phyloP scores from a whole-genome alignment of 1,284 basidiomycete species.

The Heterobasidion occidentale region DNA sequence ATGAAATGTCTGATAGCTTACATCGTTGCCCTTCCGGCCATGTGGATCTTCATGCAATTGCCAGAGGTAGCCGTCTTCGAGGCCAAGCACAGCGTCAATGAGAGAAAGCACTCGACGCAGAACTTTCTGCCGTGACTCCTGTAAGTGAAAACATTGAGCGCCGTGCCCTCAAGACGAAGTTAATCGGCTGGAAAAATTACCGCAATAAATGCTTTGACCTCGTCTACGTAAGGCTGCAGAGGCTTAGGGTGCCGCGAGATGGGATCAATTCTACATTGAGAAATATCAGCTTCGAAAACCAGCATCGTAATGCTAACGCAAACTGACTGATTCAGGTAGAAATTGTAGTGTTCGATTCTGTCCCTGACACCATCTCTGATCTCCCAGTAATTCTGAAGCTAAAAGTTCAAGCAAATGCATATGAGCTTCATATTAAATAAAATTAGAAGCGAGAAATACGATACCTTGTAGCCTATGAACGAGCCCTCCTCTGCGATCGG shows the following conservation, averaged over 20 bases:
- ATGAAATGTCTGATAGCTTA: slow-evolving; percentile 6
- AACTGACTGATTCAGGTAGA: slow-evolving; percentile 3
- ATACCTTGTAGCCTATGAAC: slow-evolving; percentile 30
- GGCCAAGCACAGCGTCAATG: slow-evolving; percentile 24
- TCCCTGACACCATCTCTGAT: slow-evolving; percentile 2
- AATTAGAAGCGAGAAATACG: neutral
- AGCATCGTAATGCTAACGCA: neutral
- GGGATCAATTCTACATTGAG: neutral
- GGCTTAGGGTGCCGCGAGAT: slow-evolving; percentile 20
- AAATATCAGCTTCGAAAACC: too few species aligned
- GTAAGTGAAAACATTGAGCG: neutral
- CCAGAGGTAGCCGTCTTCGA: slow-evolving; percentile 26
- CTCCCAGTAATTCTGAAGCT: slow-evolving; percentile 7
- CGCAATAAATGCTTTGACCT: slow-evolving; percentile 24
- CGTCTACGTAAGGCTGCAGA: slow-evolving; percentile 23
- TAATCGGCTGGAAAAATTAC: slow-evolving; percentile 4
- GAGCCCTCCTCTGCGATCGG: slow-evolving; percentile 28
- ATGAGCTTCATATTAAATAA: neutral
- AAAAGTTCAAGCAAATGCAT: neutral
- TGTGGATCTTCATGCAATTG: slow-evolving; percentile 20
- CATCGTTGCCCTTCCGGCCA: slow-evolving; percentile 23
- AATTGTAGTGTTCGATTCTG: slow-evolving; percentile 4
- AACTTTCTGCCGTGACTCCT: slow-evolving; percentile 23
- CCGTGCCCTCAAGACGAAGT: too few species aligned
- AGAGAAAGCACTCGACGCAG: slow-evolving; percentile 20